phyloP scores from a whole-genome alignment of 2,329 filamentous ascomycete species.

The Allantophomopsis cytisporea region DNA sequence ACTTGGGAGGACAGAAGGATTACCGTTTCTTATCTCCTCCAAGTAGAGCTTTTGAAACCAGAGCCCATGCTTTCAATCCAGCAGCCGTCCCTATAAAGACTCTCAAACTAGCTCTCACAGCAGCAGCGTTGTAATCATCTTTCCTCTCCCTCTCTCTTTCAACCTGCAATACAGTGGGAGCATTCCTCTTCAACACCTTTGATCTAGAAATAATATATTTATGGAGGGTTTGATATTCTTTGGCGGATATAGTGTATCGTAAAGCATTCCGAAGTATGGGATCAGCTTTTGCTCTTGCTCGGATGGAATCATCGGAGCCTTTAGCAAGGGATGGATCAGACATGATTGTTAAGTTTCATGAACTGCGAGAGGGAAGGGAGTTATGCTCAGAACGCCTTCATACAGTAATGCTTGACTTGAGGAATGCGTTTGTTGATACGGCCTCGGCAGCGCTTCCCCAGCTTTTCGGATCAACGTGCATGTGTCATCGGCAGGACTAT shows the following conservation, averaged over 20 bases:
- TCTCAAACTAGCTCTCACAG: slow-evolving; percentile 56
- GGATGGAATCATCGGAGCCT: slow-evolving; percentile 3
- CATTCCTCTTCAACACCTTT: slow-evolving; percentile 36
- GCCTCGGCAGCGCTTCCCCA: too few species aligned
- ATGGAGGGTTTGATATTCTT: slow-evolving; percentile 77
- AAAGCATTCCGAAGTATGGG: slow-evolving; percentile 74
- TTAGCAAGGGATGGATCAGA: not conserved
- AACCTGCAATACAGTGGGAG: slow-evolving; percentile 41
- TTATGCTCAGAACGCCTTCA: too few species aligned
- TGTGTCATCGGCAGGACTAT: too few species aligned
- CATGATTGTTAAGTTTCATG: too few species aligned
- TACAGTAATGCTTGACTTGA: too few species aligned
- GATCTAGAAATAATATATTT: slow-evolving; percentile 70
- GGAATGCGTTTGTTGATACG: too few species aligned
- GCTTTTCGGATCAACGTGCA: too few species aligned
- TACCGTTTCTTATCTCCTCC: slow-evolving; percentile 19
- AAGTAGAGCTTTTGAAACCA: slow-evolving; percentile 33
- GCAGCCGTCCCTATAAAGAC: slow-evolving; percentile 53
- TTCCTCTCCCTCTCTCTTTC: slow-evolving; percentile 23
- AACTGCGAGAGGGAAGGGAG: too few species aligned
- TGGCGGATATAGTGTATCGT: slow-evolving; percentile 72
- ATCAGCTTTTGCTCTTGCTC: slow-evolving; percentile 30
- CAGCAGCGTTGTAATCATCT: slow-evolving; percentile 57
- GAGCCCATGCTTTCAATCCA: slow-evolving; percentile 48
- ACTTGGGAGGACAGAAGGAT: not conserved